Conservation (phyloP, 2,329 filamentous ascomycete species). For the Diaporthe amygdali region DNA sequence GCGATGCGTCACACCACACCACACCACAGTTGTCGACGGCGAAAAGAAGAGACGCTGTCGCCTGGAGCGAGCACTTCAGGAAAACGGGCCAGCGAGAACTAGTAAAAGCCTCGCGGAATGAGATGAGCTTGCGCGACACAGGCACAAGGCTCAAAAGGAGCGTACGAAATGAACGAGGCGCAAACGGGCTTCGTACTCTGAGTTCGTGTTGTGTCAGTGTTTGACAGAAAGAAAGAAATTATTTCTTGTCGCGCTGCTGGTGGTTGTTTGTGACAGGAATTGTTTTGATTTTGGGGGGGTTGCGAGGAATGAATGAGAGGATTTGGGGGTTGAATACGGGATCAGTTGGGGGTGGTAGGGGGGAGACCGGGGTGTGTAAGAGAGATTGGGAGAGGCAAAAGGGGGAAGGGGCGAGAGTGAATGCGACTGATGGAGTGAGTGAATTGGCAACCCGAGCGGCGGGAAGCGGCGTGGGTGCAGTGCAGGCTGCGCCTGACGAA, state of each 20-base stretch:
- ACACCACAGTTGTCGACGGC: neutral
- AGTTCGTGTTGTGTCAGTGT: conserved; percentile 19
- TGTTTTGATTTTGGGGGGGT: conserved; percentile 17
- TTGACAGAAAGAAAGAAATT: neutral
- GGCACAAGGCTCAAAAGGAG: conserved; percentile 36
- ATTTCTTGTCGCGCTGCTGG: neutral
- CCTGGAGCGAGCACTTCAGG: neutral
- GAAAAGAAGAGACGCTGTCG: neutral
- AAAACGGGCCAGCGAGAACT: conserved; percentile 46
- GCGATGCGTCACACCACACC: conserved; percentile 21
- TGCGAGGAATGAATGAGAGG: conserved; percentile 21
- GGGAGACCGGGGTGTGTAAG: conserved; percentile 32
- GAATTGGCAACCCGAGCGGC: conserved; percentile 24
- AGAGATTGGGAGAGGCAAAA: conserved; percentile 31
- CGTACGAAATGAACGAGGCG: conserved; percentile 37
- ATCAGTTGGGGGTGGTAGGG: conserved; percentile 25
- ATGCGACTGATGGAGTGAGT: conserved; percentile 18
- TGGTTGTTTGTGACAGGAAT: conserved; percentile 19
- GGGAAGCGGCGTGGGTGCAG: conserved; percentile 33
- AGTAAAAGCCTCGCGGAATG: conserved; percentile 46
- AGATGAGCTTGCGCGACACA: conserved; percentile 23
- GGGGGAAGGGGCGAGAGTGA: conserved; percentile 17
- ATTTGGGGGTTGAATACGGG: conserved; percentile 28
- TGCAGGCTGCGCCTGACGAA: conserved; percentile 2
- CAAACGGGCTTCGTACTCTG: conserved; percentile 22